These are phyloP conservation scores for Kodamaea derodonti DNA, from an alignment of 1,139 yeast species.

Conservation along the genomic window DNA sequence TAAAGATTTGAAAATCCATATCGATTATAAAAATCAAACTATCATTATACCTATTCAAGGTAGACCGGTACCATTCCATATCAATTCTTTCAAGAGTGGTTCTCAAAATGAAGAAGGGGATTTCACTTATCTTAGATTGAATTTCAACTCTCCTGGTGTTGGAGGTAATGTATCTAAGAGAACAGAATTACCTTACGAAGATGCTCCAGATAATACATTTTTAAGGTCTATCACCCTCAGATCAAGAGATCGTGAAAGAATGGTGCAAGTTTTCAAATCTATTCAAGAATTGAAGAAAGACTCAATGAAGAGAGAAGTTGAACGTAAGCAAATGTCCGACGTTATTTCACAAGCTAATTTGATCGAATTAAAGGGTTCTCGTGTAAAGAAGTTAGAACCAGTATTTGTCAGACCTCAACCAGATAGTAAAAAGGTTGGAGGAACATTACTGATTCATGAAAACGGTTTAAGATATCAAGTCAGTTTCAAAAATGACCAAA, in stretches of 20 bases:
- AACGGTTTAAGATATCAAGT: slow-evolving; percentile 95
- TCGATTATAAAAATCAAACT: slow-evolving; percentile 85
- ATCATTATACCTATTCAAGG: slow-evolving; percentile 90
- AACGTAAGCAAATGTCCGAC: slow-evolving; percentile 89
- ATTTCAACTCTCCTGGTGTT: slow-evolving; percentile 91
- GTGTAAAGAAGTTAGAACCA: slow-evolving; percentile 83
- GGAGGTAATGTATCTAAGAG: slow-evolving; percentile 68
- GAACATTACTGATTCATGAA: slow-evolving; percentile 87
- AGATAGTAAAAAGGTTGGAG: slow-evolving; percentile 92
- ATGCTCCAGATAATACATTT: slow-evolving; percentile 79
- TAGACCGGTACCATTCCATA: slow-evolving; percentile 97
- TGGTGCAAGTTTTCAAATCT: slow-evolving; percentile 85
- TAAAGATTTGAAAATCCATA: slow-evolving; percentile 79
- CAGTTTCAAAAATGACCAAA: slow-evolving; percentile 74
- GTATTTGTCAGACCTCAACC: slow-evolving; percentile 95
- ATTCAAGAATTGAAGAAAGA: slow-evolving; percentile 92
- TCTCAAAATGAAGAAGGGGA: slow-evolving; percentile 97
- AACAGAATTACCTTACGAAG: slow-evolving; percentile 87
- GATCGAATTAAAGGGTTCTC: slow-evolving; percentile 69
- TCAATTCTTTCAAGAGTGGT: slow-evolving; percentile 89
- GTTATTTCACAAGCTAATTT: slow-evolving; percentile 90
- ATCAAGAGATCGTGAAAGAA: slow-evolving; percentile 86
- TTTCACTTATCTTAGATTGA: slow-evolving; percentile 81
- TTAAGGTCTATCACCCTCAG: slow-evolving; percentile 84
- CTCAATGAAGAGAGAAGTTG: slow-evolving; percentile 85